A percentile compares a stretch with the other conserved stretches of the same genome.
These are phyloP conservation scores for Syzygium jambos DNA, from an alignment of 345 rosid species.

Conservation along the genomic window DNA sequence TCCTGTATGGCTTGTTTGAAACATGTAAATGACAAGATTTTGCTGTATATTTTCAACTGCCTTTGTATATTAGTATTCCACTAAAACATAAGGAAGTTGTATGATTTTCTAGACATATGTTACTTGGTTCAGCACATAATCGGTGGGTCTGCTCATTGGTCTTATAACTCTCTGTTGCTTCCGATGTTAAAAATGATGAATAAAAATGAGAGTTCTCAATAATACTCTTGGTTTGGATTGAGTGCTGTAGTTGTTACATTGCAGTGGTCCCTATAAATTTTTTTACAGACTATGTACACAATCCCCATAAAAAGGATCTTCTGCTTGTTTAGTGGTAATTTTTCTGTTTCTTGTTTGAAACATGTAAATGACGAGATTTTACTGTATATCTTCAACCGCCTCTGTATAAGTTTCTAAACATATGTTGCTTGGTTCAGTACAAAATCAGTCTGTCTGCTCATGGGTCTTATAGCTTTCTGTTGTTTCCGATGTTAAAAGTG, in stretches of 20 bases:
- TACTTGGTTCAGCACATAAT: neutral
- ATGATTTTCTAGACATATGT: neutral
- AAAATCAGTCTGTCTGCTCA: neutral
- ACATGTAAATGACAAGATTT: neutral
- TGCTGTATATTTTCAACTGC: neutral
- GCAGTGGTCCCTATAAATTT: neutral
- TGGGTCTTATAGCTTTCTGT: neutral
- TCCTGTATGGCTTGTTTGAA: neutral
- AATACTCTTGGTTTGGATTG: neutral
- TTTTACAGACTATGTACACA: neutral
- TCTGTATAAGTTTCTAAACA: neutral
- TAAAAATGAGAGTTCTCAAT: neutral
- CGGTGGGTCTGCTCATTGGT: neutral
- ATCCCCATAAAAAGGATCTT: neutral
- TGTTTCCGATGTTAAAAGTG: neutral
- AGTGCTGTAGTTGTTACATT: neutral
- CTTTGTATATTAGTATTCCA: neutral
- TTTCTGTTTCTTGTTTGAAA: neutral
- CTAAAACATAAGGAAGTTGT: neutral
- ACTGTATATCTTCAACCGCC: neutral
- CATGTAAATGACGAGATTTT: neutral
- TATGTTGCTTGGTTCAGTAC: neutral
- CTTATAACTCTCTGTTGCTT: neutral
- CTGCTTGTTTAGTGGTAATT: conserved; percentile 46
- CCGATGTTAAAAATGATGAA: neutral